Evolutionary conservation across 192 early-diverging fungal genomes (phyloP), one percentile per base, ranked within the genome.

Genomic region (Dissophora ornata): DNA sequence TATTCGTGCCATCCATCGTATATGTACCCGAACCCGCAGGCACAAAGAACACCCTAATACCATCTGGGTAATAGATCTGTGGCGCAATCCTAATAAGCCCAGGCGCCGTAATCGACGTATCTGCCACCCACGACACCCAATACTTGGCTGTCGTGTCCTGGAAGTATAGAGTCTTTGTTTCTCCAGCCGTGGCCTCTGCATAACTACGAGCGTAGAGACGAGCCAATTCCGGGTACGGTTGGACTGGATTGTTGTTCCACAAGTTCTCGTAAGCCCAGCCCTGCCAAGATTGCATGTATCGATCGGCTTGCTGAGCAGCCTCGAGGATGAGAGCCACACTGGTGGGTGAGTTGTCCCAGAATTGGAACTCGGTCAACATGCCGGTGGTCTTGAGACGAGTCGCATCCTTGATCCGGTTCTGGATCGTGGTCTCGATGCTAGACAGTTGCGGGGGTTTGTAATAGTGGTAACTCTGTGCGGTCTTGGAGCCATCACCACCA

Each of bases 221-320:
- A 0, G 66, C 62, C 33, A 83, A 21, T 7, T 68, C 57, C 3
- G 81, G 71, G 24, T 71, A 41, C 2, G 71, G 71, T 22, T 48
- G 47, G 18, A 38, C 22, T 2, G 48, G 18, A 36, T 53, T 18
- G 19, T 32, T 19, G 22, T 59, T 56, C 68, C 80, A 84, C 1
- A 85, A 45, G 48, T 82, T 79, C 50, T 88, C 83, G 41, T 88
- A 88, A 1, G 85, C 67, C 85, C 85, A 88, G 7, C 85, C 87
- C 49, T 79, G 78, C 87, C 87, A 88, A 24, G 80, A 81, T 32
- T 81, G 71, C 65, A 82, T 70, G 56, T 84, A 83, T 15, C 50
- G 30, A 42, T 86, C 87, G 8, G 82, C 82, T 28, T 80, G 69
- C 10, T 77, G 58, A 2, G 82, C 70, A 1, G 84, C 77, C 38